These are phyloP conservation scores for Rhodotorula sp. DNA, from an alignment of 1,284 basidiomycete species.

Conservation along the genomic window DNA sequence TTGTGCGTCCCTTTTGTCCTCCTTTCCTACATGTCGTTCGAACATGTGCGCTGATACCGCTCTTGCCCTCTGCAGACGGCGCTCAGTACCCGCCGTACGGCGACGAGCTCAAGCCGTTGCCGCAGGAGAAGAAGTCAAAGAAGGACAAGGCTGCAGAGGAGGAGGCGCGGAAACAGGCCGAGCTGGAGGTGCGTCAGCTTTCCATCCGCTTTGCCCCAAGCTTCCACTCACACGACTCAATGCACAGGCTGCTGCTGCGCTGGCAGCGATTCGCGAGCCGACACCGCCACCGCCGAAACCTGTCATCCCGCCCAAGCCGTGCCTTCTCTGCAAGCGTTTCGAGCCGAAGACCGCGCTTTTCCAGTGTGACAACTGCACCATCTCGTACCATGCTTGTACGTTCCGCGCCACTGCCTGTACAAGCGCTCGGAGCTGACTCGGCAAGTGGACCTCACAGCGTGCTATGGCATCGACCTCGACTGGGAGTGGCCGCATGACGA, in stretches of 20 bases:
- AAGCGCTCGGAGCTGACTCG: neutral
- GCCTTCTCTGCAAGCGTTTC: conserved; percentile 43
- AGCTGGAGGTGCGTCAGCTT: conserved; percentile 6
- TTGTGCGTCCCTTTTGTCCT: conserved; percentile 29
- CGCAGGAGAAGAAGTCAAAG: neutral
- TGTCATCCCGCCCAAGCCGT: conserved; percentile 32
- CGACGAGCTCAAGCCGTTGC: conserved; percentile 29
- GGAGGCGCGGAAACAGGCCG: conserved; percentile 4
- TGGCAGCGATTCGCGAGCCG: conserved; percentile 4
- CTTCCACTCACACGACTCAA: no score
- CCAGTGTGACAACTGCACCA: conserved; percentile 40
- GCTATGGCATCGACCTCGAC: conserved; percentile 41
- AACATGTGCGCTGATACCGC: neutral
- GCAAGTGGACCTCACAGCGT: conserved; percentile 14
- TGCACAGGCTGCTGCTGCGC: no score
- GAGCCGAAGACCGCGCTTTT: conserved; percentile 40
- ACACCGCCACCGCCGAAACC: conserved; percentile 31
- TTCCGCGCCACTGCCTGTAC: neutral
- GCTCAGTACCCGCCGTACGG: conserved; percentile 37
- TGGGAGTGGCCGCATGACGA: conserved; percentile 25
- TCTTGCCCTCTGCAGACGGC: conserved; percentile 33
- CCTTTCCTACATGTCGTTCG: neutral
- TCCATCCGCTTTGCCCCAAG: neutral
- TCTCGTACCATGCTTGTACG: conserved; percentile 40
- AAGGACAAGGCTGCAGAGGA: conserved; percentile 11